Percentiles rank a stretch among this genome's conserved stretches.
phyloP scores from a whole-genome alignment of 768 basidiomycete species.

The Hygrophoropsis aurantiaca region DNA sequence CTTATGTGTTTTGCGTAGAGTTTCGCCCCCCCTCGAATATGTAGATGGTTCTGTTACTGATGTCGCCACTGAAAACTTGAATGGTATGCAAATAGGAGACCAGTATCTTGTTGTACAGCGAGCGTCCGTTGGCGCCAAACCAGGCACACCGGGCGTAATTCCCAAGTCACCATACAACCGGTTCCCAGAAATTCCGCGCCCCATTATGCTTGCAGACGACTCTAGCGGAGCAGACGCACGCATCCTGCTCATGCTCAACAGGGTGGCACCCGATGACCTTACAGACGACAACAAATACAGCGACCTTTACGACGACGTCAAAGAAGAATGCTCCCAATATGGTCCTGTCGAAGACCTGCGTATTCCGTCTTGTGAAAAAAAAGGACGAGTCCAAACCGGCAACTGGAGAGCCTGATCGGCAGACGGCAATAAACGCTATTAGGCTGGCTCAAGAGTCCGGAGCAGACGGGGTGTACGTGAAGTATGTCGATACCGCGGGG shows the following conservation, averaged over 20 bases:
- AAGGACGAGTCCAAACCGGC: conserved; percentile 80
- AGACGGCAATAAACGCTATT: conserved; percentile 63
- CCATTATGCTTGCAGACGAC: conserved; percentile 86
- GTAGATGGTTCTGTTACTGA: conserved; percentile 87
- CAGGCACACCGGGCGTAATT: conserved; percentile 59
- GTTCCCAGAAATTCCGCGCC: conserved; percentile 81
- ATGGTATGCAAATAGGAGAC: conserved; percentile 98
- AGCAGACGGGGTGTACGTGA: conserved; percentile 94
- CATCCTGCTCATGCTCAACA: conserved; percentile 96
- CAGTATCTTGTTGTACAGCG: conserved; percentile 94
- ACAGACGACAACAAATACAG: conserved; percentile 88
- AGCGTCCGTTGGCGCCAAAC: conserved; percentile 91
- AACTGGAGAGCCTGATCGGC: conserved; percentile 56
- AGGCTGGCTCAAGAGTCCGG: conserved; percentile 86
- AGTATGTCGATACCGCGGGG: conserved; percentile 62
- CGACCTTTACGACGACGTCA: conserved; percentile 93
- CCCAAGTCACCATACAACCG: conserved; percentile 72
- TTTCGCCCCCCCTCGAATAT: conserved; percentile 99
- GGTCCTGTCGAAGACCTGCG: conserved; percentile 82
- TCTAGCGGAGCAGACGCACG: conserved; percentile 59
- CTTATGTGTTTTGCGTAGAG: conserved; percentile 52
- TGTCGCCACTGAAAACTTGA: conserved; percentile 92
- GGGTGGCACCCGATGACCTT: conserved; percentile 94
- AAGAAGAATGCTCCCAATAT: conserved; percentile 82
- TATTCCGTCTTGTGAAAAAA: conserved; percentile 87